A percentile compares a stretch with the other conserved stretches of the same genome.
Evolutionary conservation across 345 rosid species (phyloP).

Genomic region (Sisymbrium altissimum): DNA sequence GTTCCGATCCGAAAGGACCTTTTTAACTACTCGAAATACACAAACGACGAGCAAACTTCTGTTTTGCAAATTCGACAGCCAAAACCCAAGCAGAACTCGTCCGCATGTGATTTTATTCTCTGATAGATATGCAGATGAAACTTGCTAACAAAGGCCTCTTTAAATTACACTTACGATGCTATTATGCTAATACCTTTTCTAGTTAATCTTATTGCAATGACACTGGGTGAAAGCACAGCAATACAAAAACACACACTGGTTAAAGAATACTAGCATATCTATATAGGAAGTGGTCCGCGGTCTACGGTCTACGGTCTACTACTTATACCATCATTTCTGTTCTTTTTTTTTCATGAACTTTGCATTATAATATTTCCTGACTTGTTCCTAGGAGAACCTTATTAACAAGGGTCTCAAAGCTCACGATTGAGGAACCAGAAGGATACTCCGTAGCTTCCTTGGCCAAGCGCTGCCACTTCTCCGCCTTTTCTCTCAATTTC

Average conservation of each 20-base stretch:
- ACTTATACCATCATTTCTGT: neutral
- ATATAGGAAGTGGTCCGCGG: neutral
- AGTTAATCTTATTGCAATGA: neutral
- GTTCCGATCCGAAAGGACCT: neutral
- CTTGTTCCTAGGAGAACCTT: slow-evolving; percentile 30
- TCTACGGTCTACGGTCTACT: neutral
- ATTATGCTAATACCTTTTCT: neutral
- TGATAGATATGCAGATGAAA: neutral
- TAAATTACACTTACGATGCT: neutral
- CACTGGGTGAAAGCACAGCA: neutral
- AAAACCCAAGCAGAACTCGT: too few species aligned
- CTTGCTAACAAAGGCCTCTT: neutral
- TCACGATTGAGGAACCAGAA: slow-evolving; percentile 33
- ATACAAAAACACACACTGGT: neutral
- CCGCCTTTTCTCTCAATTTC: slow-evolving; percentile 42
- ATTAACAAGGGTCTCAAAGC: slow-evolving; percentile 31
- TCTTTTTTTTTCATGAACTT: neutral
- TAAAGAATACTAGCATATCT: neutral
- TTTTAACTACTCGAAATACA: too few species aligned
- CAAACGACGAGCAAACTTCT: too few species aligned
- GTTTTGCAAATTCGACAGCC: too few species aligned
- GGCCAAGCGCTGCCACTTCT: slow-evolving; percentile 38
- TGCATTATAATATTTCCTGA: neutral
- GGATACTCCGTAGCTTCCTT: slow-evolving; percentile 11
- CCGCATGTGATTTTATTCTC: too few species aligned